phyloP scores from a whole-genome alignment of 169 alveolate species.

The Babesia bovis region DNA sequence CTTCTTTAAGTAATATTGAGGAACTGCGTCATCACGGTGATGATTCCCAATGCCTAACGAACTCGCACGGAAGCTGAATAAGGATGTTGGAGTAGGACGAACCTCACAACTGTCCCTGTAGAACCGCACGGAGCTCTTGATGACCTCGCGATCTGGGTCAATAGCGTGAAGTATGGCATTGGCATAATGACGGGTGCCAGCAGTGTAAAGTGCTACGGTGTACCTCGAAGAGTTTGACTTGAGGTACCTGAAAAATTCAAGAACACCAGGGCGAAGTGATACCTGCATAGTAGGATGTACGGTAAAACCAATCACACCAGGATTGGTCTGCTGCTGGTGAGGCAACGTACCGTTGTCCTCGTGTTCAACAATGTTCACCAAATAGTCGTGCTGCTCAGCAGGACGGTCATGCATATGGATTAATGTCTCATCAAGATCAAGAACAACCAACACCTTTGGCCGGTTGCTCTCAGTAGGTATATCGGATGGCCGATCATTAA shows the following conservation, averaged over 20 bases:
- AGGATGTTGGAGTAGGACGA: conserved; percentile 13
- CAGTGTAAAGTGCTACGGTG: conserved; percentile 46
- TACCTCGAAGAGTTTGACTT: background rate
- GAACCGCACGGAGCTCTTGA: conserved; percentile 3
- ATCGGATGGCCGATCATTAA: background rate
- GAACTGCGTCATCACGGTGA: conserved; percentile 35
- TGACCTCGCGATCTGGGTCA: conserved; percentile 32
- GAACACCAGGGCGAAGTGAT: conserved; percentile 42
- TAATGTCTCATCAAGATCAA: conserved; percentile 46
- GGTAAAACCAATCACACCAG: conserved; percentile 12
- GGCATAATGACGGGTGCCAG: conserved; percentile 46
- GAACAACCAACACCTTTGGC: conserved; percentile 36
- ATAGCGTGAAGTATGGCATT: conserved; percentile 38
- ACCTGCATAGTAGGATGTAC: conserved; percentile 45
- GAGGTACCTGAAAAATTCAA: conserved; percentile 35
- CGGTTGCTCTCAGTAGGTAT: background rate
- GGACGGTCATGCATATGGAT: conserved; percentile 44
- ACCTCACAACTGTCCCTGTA: conserved; percentile 41
- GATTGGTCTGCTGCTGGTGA: background rate
- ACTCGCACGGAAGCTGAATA: conserved; percentile 13
- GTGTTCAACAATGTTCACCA: conserved; percentile 34
- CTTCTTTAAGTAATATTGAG: conserved; percentile 19
- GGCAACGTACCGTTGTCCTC: background rate
- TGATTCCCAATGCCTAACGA: conserved; percentile 21
- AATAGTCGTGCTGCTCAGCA: conserved; percentile 23